These are phyloP conservation scores for Syncephalastrum contaminatum DNA, from an alignment of 371 early-diverging fungal species.

Conservation along the genomic window DNA sequence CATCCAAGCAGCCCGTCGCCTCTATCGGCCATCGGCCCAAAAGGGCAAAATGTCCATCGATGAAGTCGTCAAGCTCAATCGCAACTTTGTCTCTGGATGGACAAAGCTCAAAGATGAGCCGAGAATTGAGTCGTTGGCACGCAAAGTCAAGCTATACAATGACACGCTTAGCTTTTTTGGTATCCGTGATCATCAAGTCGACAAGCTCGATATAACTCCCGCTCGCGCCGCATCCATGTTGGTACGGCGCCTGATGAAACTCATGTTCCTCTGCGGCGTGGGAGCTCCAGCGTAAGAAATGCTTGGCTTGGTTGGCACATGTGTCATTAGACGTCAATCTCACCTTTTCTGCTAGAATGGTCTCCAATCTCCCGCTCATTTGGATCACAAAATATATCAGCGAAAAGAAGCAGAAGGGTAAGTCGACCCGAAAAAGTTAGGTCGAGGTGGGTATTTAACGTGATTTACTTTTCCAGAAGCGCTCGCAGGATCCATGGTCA, in stretches of 20 bases:
- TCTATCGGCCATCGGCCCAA: conserved; percentile 56
- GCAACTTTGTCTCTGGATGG: conserved; percentile 85
- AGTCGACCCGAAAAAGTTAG: not conserved
- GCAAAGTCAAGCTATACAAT: conserved; percentile 83
- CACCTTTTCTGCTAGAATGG: conserved; percentile 32
- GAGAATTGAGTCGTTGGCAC: conserved; percentile 58
- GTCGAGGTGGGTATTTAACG: not conserved
- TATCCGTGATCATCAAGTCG: conserved; percentile 94
- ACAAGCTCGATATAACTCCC: conserved; percentile 71
- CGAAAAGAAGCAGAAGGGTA: conserved; percentile 73
- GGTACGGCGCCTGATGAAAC: conserved; percentile 56
- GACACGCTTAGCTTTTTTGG: conserved; percentile 84
- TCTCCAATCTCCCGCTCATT: conserved; percentile 79
- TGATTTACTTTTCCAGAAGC: conserved; percentile 60
- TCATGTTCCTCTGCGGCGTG: conserved; percentile 70
- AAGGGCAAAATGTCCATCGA: conserved; percentile 66
- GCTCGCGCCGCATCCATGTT: conserved; percentile 67
- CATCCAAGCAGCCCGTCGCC: conserved; percentile 88
- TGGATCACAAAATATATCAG: conserved; percentile 69
- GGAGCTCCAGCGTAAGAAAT: conserved; percentile 79
- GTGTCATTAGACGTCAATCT: not conserved
- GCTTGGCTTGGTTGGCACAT: not conserved
- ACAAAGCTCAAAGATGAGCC: conserved; percentile 65
- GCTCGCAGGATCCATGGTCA: conserved; percentile 87
- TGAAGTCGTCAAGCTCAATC: conserved; percentile 81